Base-by-base conservation (phyloP, 371 early-diverging fungal species). In the Mortierella sp. region DNA sequence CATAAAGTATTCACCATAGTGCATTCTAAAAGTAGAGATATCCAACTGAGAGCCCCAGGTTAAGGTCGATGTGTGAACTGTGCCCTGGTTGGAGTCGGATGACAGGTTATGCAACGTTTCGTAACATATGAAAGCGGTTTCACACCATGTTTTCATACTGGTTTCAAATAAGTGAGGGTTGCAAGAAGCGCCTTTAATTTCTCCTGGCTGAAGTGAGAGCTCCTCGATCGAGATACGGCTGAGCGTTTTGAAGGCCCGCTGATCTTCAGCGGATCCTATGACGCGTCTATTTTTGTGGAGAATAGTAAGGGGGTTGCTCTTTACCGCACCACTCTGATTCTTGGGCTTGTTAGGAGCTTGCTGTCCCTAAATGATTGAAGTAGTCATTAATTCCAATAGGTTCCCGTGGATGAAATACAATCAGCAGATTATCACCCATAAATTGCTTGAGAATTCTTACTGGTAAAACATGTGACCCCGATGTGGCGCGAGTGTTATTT, bases 11-110 rank as follows among this genome's bases (percentile, higher is more conserved):
- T 28, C 66, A 80, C 81, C 81, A 59, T 80, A 80, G 24, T 80
- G 75, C 26, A 80, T 49, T 28, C 72, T 57, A 55, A 75, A 64
- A 0, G 81, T 75, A 4, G 81, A 75, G n/a, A 80, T 72, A 39
- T 80, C 81, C 6, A 80, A 45, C 26, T 75, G 72, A 14, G 76
- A 67, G 5, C 81, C 74, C 81, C 81, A 80, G 1, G 81, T 60
- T 12, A 80, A 47, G 8, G 81, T 65, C 2, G 81, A 75, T 6
- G 75, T 65, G 2, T 71, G 62, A 18, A 75, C 62, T 2, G 18
- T 35, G 0, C 79, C 79, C 12, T 59, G 47, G 1, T 26, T 30
- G 2, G 79, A 74, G 9, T 32, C n/a, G 0, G 75, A 68, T 2
- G 75, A 72, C 1, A 72, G 40, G 30, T 71, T 75, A 30, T 80